Evolutionary conservation across 1,284 basidiomycete genomes (phyloP), one percentile per base, ranked within the genome.

Genomic region (Ustilago nuda): DNA sequence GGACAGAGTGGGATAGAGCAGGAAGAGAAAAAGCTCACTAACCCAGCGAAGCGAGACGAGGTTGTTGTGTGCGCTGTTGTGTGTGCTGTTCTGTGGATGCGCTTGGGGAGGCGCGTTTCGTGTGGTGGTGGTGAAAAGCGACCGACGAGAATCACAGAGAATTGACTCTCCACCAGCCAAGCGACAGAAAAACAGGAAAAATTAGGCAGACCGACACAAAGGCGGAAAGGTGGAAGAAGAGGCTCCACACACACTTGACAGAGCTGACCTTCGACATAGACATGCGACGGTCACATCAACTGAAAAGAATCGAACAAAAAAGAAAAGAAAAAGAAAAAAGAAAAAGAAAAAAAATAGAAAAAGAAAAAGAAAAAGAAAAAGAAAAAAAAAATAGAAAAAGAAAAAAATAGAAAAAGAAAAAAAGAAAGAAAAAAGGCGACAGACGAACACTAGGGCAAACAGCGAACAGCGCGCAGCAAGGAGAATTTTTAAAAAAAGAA

Each of bases 41-140:
- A 45, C 43, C n/a, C 8, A 11, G 39, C 43, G 43, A 19, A 11
- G 39, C 11, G 15, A 41, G 39, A 7, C 39, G 35, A 37, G 35
- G 35, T 8, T 54, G 35, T 54, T 35, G 35, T 30, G 36, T 39
- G 53, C 37, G 19, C 32, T 54, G 35, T 54, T 36, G 36, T 32
- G 23, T 39, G 54, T 27, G 23, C 23, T 27, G 23, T 27, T 27
- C 23, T 27, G 23, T 27, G 23, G 23, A 27, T 27, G 23, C 37
- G 37, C 45, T 48, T 27, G 37, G 19, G 17, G 23, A 30, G 32
- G 19, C 9, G 36, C 23, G 23, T 27, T 27, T 27, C 3, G 23
- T 27, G 23, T 27, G 23, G 23, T 27, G 23, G 23, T 27, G 3
- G 23, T 27, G 23, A 27, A 37, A 36, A 55, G 37, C 8, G 13